Base-by-base conservation (phyloP, 345 rosid genomes). In the Turritis glabra region DNA sequence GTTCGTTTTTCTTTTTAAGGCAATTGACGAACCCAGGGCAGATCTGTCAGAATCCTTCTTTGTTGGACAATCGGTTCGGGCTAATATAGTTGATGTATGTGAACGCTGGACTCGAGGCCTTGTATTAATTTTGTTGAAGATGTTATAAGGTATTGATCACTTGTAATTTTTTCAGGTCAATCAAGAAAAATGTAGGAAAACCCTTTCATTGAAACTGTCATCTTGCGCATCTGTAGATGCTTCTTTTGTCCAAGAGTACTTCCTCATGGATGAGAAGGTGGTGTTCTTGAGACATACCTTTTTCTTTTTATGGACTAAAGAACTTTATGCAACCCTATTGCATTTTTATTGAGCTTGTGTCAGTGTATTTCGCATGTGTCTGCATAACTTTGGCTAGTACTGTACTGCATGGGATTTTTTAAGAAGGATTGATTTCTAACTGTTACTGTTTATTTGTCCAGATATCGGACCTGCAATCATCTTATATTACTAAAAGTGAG, bases 41-140 rank as follows among this genome's bases (percentile, higher is more conserved):
- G 86, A 88, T 78, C 84, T 89, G 64, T 76, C 87, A 14, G 89
- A 86, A 76, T 85, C 88, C 70, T 95, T 86, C 85, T 85, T 84
- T 58, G 47, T 87, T 71, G 99, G 99, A 61, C 99, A 95, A 80
- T 95, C 99, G 11, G 93, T 95, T 74, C 88, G 99, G 59, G 86
- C 92, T 80, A 82, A 82, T 71, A 84, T 92, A 71, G 77, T 83
- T 18, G 95, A 90, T 82, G 99, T 95, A 33, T 64, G 92, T 85
- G 82, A 75, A 79, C 64, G 23, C 54, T 74, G 58, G 68, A 50
- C 61, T 52, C 81, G 72, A 17, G 48, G 74, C 35, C 61, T 43
- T 58, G 12, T 51, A 27, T 32, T 62, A 30, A 38, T 22, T 50
- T 52, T 47, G 57, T 67, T 73, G 52, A 48, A 37, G 9, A 38